Conservation (phyloP, 495 filamentous ascomycete genomes). For the Halenospora varia region DNA sequence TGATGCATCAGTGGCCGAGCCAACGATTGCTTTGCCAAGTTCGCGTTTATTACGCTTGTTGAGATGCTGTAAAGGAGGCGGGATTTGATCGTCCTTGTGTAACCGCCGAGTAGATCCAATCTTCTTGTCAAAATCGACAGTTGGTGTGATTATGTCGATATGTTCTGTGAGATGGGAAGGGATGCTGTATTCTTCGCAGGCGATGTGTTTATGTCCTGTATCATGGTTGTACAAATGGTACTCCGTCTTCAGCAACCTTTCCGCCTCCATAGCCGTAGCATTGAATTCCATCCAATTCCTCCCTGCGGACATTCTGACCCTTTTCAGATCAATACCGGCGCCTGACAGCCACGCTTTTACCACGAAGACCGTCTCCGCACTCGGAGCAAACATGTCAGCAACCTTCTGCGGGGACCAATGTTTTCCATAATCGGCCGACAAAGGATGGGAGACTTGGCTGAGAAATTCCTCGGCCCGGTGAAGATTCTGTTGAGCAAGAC, state of each 20-base stretch:
- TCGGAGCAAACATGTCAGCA: constrained; percentile 43
- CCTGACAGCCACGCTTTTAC: constrained; percentile 44
- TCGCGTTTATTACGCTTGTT: constrained; percentile 16
- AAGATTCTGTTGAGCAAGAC: constrained; percentile 49
- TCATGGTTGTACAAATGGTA: constrained; percentile 55
- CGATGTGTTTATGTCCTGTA: constrained; percentile 35
- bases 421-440: constrained; percentile 47
- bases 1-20: constrained; percentile 12
- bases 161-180: constrained; percentile 15
- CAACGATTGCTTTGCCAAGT: constrained; percentile 7
- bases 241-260: constrained; percentile 53
- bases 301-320: constrained; percentile 45
- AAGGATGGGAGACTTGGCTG: constrained; percentile 39
- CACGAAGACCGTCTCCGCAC: constrained; percentile 32
- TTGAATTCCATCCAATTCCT: constrained; percentile 47
- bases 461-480: constrained; percentile 49
- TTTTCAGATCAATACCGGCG: constrained; percentile 42
- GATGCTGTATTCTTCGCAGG: constrained; percentile 19
- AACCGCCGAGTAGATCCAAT: constrained; percentile 9
- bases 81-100: constrained; percentile 10
- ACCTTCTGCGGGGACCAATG: constrained; percentile 41
- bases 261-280: constrained; percentile 46
- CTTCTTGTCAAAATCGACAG: constrained; percentile 19
- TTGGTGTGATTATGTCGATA: constrained; percentile 22
- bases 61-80: constrained; percentile 6